Base-by-base conservation (phyloP, 441 rosid species). In the Omphalea diandra region DNA sequence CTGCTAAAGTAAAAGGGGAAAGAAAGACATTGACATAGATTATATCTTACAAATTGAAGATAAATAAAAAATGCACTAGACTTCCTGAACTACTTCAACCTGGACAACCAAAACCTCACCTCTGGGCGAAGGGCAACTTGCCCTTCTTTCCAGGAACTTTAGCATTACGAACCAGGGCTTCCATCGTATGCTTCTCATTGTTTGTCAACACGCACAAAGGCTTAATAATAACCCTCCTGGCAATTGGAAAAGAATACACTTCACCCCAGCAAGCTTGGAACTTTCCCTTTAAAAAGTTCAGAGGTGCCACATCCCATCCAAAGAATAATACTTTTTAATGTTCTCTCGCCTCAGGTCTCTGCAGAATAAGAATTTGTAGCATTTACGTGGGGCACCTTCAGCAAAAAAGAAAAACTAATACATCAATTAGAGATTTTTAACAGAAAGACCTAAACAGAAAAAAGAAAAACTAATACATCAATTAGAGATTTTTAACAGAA, bases 21-120 rank as follows among this genome's bases (percentile, higher is more conserved):
- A n/a, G 32, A 29, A 65, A 43, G 63, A 65, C 63, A 56, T 49
- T 41, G 46, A 59, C 65, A 64, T 56, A 59, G 40, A 54, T 70
- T 55, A 68, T 71, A 73, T 65, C 82, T 69, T 80, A 72, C 73
- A 76, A 68, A 76, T 72, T 63, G 76, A n/a, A n/a, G n/a, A 74
- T 47, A 53, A 71, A 69, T 56, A 50, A 75, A 81, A 67, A 70
- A 74, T 66, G 76, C 61, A 50, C 64, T 77, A 69, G 66, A 58
- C 52, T 82, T 81, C 63, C 75, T 18, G 46, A 72, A 64, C 73
- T 74, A 74, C 69, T 76, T 54, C 69, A 60, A 73, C 76, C 69
- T 59, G 66, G 67, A 76, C 46, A 81, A 29, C 57, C 36, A 60
- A 68, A 74, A 64, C 60, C 70, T 69, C 78, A 69, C 66, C 70